Evolutionary conservation across 2,329 filamentous ascomycete genomes (phyloP).

Genomic region (Tetracladium maxilliforme): DNA sequence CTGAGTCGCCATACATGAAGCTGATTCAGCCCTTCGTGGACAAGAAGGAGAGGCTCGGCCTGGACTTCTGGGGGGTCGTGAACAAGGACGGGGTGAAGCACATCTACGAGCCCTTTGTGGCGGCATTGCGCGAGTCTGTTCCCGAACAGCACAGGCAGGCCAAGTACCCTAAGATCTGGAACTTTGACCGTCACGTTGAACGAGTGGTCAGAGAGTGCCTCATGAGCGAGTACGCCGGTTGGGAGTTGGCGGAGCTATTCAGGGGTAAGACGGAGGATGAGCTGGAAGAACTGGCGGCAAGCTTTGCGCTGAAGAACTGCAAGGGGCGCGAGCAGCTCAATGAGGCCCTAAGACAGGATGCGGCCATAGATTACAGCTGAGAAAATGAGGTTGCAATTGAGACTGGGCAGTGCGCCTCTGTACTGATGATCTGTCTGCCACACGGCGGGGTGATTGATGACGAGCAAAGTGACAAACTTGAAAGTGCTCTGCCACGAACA

Average conservation of each 20-base stretch:
- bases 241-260: conserved; percentile 41
- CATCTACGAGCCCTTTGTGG: conserved; percentile 19
- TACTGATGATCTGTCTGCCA: too few species aligned
- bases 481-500: too few species aligned
- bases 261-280: conserved; percentile 30
- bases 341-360: conserved; percentile 28
- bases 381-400: too few species aligned
- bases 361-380: too few species aligned
- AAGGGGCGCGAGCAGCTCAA: conserved; percentile 34
- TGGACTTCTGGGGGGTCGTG: conserved; percentile 39
- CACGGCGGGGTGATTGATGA: too few species aligned
- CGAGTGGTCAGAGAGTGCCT: conserved; percentile 29
- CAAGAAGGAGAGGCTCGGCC: conserved; percentile 36
- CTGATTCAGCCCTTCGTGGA: conserved; percentile 34
- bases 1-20: conserved; percentile 30
- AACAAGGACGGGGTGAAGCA: conserved; percentile 24
- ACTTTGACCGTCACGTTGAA: conserved; percentile 30
- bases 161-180: conserved; percentile 33
- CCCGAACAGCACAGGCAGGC: conserved; percentile 22
- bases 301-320: conserved; percentile 39
- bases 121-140: conserved; percentile 26
- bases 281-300: conserved; percentile 28
- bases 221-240: conserved; percentile 31
- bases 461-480: too few species aligned
- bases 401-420: too few species aligned